Base-by-base conservation (phyloP, 2,329 filamentous ascomycete species). In the Penicillium concentricum region DNA sequence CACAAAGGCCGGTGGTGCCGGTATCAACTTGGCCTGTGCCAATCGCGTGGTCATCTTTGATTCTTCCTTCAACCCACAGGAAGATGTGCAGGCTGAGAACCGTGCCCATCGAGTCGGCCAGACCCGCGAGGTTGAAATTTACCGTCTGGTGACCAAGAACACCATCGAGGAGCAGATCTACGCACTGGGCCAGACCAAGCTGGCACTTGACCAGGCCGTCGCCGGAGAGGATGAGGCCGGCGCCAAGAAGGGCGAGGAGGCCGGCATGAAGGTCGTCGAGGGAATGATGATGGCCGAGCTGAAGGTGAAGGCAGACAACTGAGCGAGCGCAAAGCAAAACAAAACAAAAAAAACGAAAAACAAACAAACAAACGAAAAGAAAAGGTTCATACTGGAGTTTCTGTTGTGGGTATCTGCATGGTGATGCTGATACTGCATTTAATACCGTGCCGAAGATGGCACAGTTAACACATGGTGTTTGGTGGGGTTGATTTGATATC, bases 41-140 rank as follows among this genome's bases (percentile, higher is more conserved):
- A 97, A 97, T 79, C 97, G 97, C 76, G 93, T 99, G 65, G 86
- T 99, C 74, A 94, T 99, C 68, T 97, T 97, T 72, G 94, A 99
- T 74, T 89, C 90, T 61, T 91, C 88, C n/a, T 96, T 97, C 78
- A 99, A 99, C 67, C 94, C 94, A 0, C 94, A 99, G 71, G 93
- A 97, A 65, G 94, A 99, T 70, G 87, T 96, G n/a, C 94, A 99
- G 73, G 94, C 94, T 0, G 94, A 97, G 79, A 97, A 99, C 73
- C 87, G 94, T 18, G 94, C 94, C 0, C 94, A 99, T 76, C 88
- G 94, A 15, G 90, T 99, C 9, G 94, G 94, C 0, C 94, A 99
- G 78, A 92, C 85, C 30, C 82, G 90, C 16, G 89, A 93, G 35
- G 94, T 99, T 1, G 93, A 99, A 71, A 89, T 99, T 39, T 86